Conservation (phyloP, 768 basidiomycete genomes). For the Suillus spraguei region DNA sequence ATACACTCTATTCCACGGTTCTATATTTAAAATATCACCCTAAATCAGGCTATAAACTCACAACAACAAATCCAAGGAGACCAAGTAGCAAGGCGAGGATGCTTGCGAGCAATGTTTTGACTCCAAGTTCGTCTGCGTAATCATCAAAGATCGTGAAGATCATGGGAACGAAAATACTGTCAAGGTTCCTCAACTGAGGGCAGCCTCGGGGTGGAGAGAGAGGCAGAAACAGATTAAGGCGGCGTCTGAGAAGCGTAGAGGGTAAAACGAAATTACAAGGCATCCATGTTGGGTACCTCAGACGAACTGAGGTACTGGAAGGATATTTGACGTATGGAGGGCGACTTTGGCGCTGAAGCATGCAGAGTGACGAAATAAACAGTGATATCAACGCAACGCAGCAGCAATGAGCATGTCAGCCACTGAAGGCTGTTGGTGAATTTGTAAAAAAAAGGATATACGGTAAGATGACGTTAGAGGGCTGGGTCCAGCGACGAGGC, state of each 20-base stretch:
- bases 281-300: constrained; percentile 10
- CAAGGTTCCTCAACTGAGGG: not conserved
- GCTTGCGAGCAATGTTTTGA: constrained; percentile 21
- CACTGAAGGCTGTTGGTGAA: not conserved
- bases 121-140: constrained; percentile 9
- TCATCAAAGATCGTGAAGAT: constrained; percentile 12
- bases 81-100: constrained; percentile 26
- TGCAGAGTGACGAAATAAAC: not conserved
- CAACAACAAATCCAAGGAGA: constrained; percentile 28
- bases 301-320: not conserved
- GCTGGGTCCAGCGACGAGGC: not conserved
- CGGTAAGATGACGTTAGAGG: not conserved
- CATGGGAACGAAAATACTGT: constrained; percentile 4
- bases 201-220: not conserved
- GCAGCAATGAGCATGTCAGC: not conserved
- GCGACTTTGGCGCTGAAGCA: not conserved
- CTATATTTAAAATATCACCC: not conserved
- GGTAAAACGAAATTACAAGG: constrained; percentile 9
- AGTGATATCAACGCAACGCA: not conserved
- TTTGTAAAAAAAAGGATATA: not conserved
- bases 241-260: constrained; percentile 9
- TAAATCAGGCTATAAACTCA: constrained; percentile 12
- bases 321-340: not conserved
- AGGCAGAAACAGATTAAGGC: not conserved
- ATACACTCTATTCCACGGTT: constrained; percentile 23